Base-by-base conservation (phyloP, 2,329 filamentous ascomycete species). In the Venturiaceae sp. region DNA sequence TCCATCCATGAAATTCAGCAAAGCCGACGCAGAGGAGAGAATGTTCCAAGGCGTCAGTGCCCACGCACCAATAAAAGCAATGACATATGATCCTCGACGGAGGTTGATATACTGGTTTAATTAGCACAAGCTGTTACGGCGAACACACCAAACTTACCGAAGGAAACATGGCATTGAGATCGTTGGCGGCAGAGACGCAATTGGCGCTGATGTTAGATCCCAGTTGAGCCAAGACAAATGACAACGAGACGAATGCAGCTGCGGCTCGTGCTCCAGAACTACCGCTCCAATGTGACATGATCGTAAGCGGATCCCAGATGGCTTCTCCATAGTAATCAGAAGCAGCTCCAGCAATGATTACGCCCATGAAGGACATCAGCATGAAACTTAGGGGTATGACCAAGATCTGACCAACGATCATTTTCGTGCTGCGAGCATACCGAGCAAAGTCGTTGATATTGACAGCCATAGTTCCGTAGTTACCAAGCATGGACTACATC, bases 81-180 rank as follows among this genome's bases (percentile, higher is more conserved):
- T 62, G 32, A 63, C 26, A n/a, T 60, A 62, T 19, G 56, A 56
- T 3, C 55, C 60, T 6, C 60, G 58, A 9, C 62, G 62, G 30
- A 63, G 46, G 21, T 58, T 13, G 9, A 58, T 28, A 30, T 54
- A 54, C 52, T 54, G 16, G 2, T 13, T 16, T 16, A 4, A 11
- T 36, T 23, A 39, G 32, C 30, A 36, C 19, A 1, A 3, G 2
- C 13, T 23, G 2, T 21, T 9, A 23, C 1, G 8, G 7, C 13
- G 9, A 26, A 1, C 3, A 1, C 3, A 9, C 14, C 9, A 23
- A 7, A 54, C 52, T 23, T 23, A 54, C 52, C 14, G 52, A 36
- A 19, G 72, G 16, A 62, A 69, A 41, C 66, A 70, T 36, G 68
- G 77, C 2, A 77, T 78, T 33, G 72, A 74, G 59, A 77, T 82